These are phyloP conservation scores for Phytophthora cajani DNA, from an alignment of 352 stramenopile species.

Conservation along the genomic window DNA sequence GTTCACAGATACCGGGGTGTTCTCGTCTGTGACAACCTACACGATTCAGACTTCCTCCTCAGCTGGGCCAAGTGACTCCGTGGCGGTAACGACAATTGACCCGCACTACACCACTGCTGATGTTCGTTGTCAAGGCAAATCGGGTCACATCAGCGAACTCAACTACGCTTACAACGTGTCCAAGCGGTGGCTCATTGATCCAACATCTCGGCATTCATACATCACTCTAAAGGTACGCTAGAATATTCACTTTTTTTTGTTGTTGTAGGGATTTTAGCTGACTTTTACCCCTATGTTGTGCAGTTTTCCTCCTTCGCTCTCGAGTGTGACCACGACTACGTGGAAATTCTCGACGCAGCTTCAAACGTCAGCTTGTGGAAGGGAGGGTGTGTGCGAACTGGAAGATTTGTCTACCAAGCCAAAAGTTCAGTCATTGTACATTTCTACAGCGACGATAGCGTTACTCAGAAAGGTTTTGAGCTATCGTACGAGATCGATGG, in stretches of 20 bases:
- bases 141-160: conserved; percentile 37
- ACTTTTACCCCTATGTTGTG: neutral
- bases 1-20: conserved; percentile 20
- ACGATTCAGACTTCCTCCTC: conserved; percentile 23
- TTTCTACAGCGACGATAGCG: conserved; percentile 51
- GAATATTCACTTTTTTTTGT: neutral
- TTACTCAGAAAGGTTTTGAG: conserved; percentile 52
- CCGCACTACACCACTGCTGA: conserved; percentile 3
- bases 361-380: conserved; percentile 51
- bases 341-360: conserved; percentile 47
- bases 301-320: conserved; percentile 56
- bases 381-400: conserved; percentile 54
- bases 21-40: conserved; percentile 22
- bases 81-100: conserved; percentile 28
- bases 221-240: conserved; percentile 41
- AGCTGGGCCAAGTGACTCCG: conserved; percentile 10
- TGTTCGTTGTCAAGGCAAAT: conserved; percentile 27
- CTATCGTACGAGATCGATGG: conserved; percentile 55
- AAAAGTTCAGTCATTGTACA: conserved; percentile 38
- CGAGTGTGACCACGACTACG: conserved; percentile 71
- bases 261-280: neutral
- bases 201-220: conserved; percentile 21
- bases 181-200: conserved; percentile 50
- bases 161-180: conserved; percentile 44
- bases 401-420: conserved; percentile 50